Evolutionary conservation across 108 stramenopile genomes (phyloP), one percentile per base, ranked within the genome.

Genomic region (Fragilaria crotonensis): DNA sequence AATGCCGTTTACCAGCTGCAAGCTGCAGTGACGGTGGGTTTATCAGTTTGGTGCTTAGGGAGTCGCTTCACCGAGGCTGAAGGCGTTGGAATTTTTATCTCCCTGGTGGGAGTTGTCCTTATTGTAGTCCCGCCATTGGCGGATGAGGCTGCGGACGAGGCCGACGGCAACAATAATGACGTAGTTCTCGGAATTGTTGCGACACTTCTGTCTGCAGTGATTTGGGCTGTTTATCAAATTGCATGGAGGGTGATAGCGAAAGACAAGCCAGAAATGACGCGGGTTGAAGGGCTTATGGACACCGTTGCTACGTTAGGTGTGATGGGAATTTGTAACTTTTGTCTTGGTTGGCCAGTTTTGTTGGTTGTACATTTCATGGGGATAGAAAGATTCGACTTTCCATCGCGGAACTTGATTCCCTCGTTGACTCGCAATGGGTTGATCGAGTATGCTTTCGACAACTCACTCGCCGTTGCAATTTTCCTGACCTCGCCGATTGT

Each of bases 1-100:
- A 70, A 70, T 57, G 68, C 53, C 1, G 28, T 70, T 30, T 70
- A 63, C 57, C 68, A 70, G 30, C 22, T 70, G 2, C 68, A 70
- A 57, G 60, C 62, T 5, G 20, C 36, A 2, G 18, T 70, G 7
- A 63, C 62, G 2, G 4, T 70, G 26, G 28, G 7, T 19, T 45
- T 70, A 18, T 63, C 62, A 17, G 54, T 70, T 4, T 7, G 31
- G 3, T 57, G 45, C 4, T 30, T 70, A 4, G 26, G 53, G 18
- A 50, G 47, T 44, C 33, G 27, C 22, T 70, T 60, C 5, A 25
- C 44, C 20, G 2, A 5, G 5, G 55, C 61, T 17, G 54, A 70
- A 52, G 60, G 28, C 25, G 26, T 46, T 1, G 68, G 68, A n/a
- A 26, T 70, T 9, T 3, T 36, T 5, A 9, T 63, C 4, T 62